Evolutionary conservation across 2,329 filamentous ascomycete genomes (phyloP), one percentile per base, ranked within the genome.

Genomic region (Thermothelomyces thermophilus): DNA sequence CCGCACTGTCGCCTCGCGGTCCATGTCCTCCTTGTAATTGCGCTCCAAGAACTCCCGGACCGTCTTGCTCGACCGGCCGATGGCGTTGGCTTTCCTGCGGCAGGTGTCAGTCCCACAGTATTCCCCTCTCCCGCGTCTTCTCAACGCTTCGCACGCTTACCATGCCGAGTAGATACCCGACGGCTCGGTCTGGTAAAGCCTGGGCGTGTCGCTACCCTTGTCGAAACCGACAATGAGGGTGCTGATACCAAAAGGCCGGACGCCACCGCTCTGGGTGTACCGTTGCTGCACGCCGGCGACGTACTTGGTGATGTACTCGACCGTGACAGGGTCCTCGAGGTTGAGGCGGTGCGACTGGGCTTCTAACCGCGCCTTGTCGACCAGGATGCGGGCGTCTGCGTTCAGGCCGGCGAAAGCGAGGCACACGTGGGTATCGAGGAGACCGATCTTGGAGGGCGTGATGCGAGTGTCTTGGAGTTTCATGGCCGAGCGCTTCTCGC

Each of bases 221-320:
- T 98, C 93, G 66, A 98, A 98, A n/a, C 93, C 93, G 56, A 98
- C 91, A 62, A 98, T 90, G 67, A 98, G 76, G 35, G 91, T 97
- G 75, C 90, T 96, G 69, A 98, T 96, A 56, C 93, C 93, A 66
- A 98, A 98, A n/a, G 93, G 93, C 64, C 93, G 79, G 46, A 98
- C 93, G 79, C 93, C 93, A 74, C 93, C 93, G 65, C 90, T 95
- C 77, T 98, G 93, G 41, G 93, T 98, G 78, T 98, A 98, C 70
- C 90, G 83, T 77, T 98, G 93, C 77, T 98, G 93, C 61, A 98
- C 93, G 50, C 91, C 88, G 47, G 93, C 93, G 57, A 98, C 86
- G 65, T 97, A 95, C 76, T 98, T 97, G 64, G 93, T 97, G 67
- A 98, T 96, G 78, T 98, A 98, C 74, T 98, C 93, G 70, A 98